Evolutionary conservation across 1,284 basidiomycete species (phyloP), one percentile per base, ranked within the genome.

Genomic region (Pseudozyma tsukubaensis): DNA sequence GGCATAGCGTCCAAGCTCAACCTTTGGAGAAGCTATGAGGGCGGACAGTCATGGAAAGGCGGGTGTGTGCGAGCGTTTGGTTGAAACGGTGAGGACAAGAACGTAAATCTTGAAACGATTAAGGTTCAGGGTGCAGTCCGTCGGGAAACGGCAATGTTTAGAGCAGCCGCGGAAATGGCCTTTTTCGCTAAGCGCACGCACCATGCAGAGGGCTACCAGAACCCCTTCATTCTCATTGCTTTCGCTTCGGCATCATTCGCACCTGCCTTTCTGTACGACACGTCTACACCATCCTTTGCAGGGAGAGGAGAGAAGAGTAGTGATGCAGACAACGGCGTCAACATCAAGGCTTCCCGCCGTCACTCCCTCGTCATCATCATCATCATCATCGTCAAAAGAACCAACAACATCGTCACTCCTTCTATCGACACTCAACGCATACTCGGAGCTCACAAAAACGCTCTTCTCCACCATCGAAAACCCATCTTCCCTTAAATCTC

Each of bases 391-490:
- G 3, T 39, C 61, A 8, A 57, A 36, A 16, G 67, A 70, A 13
- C 44, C 67, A 9, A 56, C 67, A 10, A 75, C 68, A 7, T 65
- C 67, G 13, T 42, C 52, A 0, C 37, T 64, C 43, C 50, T 76
- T 8, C 60, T 72, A 18, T 76, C 72, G 4, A 68, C 67, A 5
- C 53, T 76, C 10, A 52, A 37, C 42, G 72, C 72, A 12, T 76
- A 76, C 58, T 68, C 67, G 13, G 60, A 62, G 1, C 63, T 76
- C 24, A 59, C 68, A 54, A 69, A 68, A 65, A 49, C 50, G 18
- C 68, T 76, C 35, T 76, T 76, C 40, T 48, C 68, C 5, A 40
- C 55, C 34, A 68, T 76, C 42, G 72, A 76, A 43, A 54, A 51
- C 14, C 64, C 72, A 2, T 61, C 68, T 5, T 9, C 34, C 2